Base-by-base conservation (phyloP, 352 stramenopile genomes). In the Globisporangium nodosum region DNA sequence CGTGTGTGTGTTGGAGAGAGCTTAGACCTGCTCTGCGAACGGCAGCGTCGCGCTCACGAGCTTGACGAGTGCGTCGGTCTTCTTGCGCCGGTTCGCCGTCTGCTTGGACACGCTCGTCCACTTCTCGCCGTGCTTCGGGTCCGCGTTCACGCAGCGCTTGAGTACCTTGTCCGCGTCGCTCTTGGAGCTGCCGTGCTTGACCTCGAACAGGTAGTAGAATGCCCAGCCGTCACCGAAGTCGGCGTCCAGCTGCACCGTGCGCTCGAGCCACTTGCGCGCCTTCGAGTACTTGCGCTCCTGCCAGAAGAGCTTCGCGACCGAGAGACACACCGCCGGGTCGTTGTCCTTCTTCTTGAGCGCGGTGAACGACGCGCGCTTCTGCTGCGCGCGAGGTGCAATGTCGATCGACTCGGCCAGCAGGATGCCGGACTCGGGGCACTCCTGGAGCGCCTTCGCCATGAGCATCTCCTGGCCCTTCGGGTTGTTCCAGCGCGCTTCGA, bases 271-370 rank as follows among this genome's bases (percentile, higher is more conserved):
- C 70, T 99, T 99, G 50, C 96, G 86, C 52, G 93, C 96, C 63
- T 98, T 98, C 7, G 96, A 89, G 51, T 90, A 87, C 64, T 97
- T 99, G 45, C 95, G 79, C 61, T 99, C 90, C 35, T 94, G 78
- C 69, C 94, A 98, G 73, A 99, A 99, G 3, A 99, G 74, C 49
- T 95, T 91, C 0, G 96, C 97, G 9, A 99, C 97, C 7, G 96
- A 92, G 9, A 96, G 71, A 66, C 98, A 98, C n/a, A 99, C 96
- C 13, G 87, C 72, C 3, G 95, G 81, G 74, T 99, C 96, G 54
- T 99, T 98, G 59, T 98, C 95, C 70, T 97, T 98, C 57, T 95
- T 92, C 78, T 98, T 98, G 48, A 99, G 85, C 27, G 96, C 97
- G 21, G 96, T 94, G 27, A 97, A 92, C 9, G 88, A 97, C 49